A percentile compares a stretch with the other conserved stretches of the same genome.
Conservation (phyloP, 2,329 filamentous ascomycete species). For the Trichoderma endophyticum region DNA sequence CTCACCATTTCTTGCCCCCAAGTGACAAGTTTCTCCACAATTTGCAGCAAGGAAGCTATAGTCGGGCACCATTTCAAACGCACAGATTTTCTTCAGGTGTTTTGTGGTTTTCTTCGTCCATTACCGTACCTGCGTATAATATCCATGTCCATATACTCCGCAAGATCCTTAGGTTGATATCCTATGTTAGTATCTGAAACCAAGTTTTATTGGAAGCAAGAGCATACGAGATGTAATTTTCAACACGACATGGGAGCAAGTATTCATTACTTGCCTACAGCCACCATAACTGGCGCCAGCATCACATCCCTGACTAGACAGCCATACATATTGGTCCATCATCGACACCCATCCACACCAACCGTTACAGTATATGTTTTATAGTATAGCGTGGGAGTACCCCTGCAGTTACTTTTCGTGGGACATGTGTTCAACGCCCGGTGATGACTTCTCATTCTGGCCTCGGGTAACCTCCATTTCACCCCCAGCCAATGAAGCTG, state of each 20-base stretch:
- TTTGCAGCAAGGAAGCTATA: background rate
- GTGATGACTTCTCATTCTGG: background rate
- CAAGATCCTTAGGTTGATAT: background rate
- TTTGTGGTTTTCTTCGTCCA: background rate
- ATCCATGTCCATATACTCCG: background rate
- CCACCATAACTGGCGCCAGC: background rate
- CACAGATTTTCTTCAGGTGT: background rate
- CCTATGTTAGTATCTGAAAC: background rate
- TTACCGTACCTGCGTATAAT: background rate
- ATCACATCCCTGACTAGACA: background rate
- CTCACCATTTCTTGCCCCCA: background rate
- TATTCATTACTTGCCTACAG: background rate
- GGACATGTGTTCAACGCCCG: background rate
- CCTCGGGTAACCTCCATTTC: background rate
- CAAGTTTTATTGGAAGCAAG: background rate
- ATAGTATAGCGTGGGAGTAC: background rate
- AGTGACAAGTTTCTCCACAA: background rate
- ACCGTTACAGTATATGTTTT: background rate
- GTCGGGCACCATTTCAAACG: background rate
- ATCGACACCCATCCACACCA: background rate
- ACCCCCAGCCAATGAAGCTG: background rate
- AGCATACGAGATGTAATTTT: background rate
- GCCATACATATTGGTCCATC: background rate
- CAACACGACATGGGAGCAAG: background rate
- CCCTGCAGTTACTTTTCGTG: background rate